Evolutionary conservation across 2,329 filamentous ascomycete genomes (phyloP).

Genomic region (Paracoccidioides lutzii): DNA sequence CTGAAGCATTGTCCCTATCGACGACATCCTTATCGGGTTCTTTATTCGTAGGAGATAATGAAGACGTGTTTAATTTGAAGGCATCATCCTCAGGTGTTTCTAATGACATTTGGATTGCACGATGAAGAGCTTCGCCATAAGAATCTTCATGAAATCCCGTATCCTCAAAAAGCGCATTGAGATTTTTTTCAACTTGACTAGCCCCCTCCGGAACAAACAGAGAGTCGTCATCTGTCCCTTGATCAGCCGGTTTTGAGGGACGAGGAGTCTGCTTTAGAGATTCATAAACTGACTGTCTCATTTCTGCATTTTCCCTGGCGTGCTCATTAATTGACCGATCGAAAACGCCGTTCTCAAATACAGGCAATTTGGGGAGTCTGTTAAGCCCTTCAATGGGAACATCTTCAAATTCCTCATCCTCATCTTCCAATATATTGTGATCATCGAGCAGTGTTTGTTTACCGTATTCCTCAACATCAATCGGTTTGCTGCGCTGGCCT

Average conservation of each 20-base stretch:
- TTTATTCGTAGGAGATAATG: slow-evolving; percentile 23
- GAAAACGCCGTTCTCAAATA: slow-evolving; percentile 26
- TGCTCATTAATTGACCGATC: slow-evolving; percentile 24
- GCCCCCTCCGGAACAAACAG: slow-evolving; percentile 42
- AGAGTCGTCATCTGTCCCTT: slow-evolving; percentile 35
- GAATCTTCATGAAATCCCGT: slow-evolving; percentile 25
- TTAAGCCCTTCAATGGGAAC: slow-evolving; percentile 86
- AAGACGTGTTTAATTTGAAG: slow-evolving; percentile 24
- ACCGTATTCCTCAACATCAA: slow-evolving; percentile 67
- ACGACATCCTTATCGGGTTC: not conserved
- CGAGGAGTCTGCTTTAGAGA: slow-evolving; percentile 20
- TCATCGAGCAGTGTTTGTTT: slow-evolving; percentile 39
- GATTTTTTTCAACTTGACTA: slow-evolving; percentile 30
- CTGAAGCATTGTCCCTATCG: not conserved
- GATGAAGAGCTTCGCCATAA: slow-evolving; percentile 63
- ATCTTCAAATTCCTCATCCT: slow-evolving; percentile 78
- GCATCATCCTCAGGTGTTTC: slow-evolving; percentile 34
- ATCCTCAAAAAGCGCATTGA: slow-evolving; percentile 47
- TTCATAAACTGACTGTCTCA: slow-evolving; percentile 37
- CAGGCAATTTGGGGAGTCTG: slow-evolving; percentile 54
- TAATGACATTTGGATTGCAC: slow-evolving; percentile 76
- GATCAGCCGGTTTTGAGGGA: not conserved
- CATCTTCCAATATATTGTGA: slow-evolving; percentile 52
- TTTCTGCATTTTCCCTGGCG: slow-evolving; percentile 25
- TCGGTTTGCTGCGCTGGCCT: slow-evolving; percentile 72